A percentile compares a stretch with the other conserved stretches of the same genome.
phyloP scores from a whole-genome alignment of 495 filamentous ascomycete genomes.

The Elasticomyces elasticus region DNA sequence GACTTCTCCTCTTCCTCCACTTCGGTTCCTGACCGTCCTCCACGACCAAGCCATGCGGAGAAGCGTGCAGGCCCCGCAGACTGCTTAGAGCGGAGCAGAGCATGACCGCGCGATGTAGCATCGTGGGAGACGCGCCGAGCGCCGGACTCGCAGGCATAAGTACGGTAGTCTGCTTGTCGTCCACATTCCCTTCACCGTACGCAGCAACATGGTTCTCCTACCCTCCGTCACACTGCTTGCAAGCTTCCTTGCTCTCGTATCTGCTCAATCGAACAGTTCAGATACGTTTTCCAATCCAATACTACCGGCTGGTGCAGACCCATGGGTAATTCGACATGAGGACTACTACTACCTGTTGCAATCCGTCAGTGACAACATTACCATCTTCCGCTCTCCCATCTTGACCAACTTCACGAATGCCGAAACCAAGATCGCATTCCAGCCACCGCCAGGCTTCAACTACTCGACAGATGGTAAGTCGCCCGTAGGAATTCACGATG shows the following conservation, averaged over 20 bases:
- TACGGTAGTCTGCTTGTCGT: not conserved
- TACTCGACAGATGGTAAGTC: constrained; percentile 41
- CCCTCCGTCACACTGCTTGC: not conserved
- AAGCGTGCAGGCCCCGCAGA: not conserved
- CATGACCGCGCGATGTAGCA: too few relatives aligned
- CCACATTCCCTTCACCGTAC: not conserved
- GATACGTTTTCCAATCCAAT: constrained; percentile 28
- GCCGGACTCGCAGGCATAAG: not conserved
- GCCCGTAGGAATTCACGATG: constrained; percentile 33
- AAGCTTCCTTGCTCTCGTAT: not conserved
- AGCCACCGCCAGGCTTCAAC: constrained; percentile 30
- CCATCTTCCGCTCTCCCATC: constrained; percentile 20
- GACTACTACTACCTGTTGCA: constrained; percentile 29
- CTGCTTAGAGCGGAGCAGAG: not conserved
- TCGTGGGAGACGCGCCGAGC: too few relatives aligned
- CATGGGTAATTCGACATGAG: constrained; percentile 22
- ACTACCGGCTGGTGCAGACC: constrained; percentile 25
- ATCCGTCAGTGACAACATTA: constrained; percentile 27
- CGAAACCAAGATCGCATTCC: constrained; percentile 34
- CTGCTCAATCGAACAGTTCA: constrained; percentile 1
- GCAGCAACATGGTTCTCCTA: not conserved
- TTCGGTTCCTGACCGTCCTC: not conserved
- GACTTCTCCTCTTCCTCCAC: not conserved
- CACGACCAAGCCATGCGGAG: not conserved
- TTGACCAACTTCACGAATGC: constrained; percentile 38